These are phyloP conservation scores for Acanthamoeba triangularis DNA, from an alignment of 208 protist genomes.

Conservation along the genomic window DNA sequence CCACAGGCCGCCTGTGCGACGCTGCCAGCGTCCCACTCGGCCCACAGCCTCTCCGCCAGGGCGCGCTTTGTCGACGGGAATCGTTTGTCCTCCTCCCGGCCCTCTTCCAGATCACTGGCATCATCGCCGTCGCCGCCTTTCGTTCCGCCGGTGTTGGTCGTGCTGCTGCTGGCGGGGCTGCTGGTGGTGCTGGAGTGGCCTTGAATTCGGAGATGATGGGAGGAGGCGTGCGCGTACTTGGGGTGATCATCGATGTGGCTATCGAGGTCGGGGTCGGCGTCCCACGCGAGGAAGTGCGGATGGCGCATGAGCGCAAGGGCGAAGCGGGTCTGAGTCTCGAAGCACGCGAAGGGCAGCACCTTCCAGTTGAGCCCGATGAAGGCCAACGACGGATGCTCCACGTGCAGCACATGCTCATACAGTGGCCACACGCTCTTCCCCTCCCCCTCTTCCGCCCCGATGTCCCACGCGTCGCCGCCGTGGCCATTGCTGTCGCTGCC, in stretches of 20 bases:
- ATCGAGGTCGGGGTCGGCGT: conserved; percentile 2
- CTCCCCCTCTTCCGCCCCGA: background rate
- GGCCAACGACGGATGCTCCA: conserved; percentile 35
- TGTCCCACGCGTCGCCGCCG: background rate
- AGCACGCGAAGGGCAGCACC: conserved; percentile 67
- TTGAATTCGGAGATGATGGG: background rate
- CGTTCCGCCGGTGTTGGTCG: background rate
- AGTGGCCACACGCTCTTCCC: conserved; percentile 56
- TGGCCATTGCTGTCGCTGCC: background rate
- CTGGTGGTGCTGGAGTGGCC: background rate
- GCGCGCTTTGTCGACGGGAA: conserved; percentile 18
- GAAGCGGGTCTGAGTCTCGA: conserved; percentile 44
- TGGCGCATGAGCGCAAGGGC: conserved; percentile 9
- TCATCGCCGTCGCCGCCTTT: background rate
- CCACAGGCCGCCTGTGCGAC: background rate
- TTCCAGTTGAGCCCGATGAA: conserved; percentile 65
- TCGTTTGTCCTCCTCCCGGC: background rate
- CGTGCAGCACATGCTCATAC: conserved; percentile 63
- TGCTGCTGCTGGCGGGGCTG: too few species aligned
- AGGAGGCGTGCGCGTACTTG: background rate
- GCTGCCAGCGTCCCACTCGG: background rate
- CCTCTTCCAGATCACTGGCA: background rate
- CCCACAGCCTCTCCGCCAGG: background rate
- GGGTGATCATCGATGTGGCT: conserved; percentile 15
- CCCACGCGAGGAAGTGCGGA: conserved; percentile 30